A percentile compares a stretch with the other conserved stretches of the same genome.
phyloP scores from a whole-genome alignment of 2,329 filamentous ascomycete genomes.

The Coleophoma crateriformis region DNA sequence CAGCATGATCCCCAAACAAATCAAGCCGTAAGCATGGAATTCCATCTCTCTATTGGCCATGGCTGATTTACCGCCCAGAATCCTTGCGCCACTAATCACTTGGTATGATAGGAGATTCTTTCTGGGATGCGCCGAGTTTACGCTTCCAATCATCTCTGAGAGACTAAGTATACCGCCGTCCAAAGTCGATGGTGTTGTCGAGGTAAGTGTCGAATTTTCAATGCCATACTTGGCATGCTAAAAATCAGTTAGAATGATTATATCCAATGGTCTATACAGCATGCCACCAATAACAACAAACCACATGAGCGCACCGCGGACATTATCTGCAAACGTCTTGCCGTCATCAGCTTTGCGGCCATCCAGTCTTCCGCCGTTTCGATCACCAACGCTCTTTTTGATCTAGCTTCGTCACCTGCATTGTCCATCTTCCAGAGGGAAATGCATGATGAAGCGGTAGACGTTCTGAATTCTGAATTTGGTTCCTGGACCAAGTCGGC shows the following conservation, averaged over 20 bases:
- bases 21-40: constrained; percentile 25
- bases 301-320: constrained; percentile 27
- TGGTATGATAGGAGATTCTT: constrained; percentile 16
- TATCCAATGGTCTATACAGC: constrained; percentile 32
- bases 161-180: constrained; percentile 17
- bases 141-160: constrained; percentile 28
- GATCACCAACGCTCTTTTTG: constrained; percentile 33
- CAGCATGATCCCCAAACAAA: constrained; percentile 22
- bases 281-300: constrained; percentile 29
- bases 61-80: constrained; percentile 11
- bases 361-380: constrained; percentile 33
- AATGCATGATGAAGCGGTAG: constrained; percentile 31
- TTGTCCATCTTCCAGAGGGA: constrained; percentile 24
- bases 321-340: constrained; percentile 23
- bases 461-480: constrained; percentile 22
- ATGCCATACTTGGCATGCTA: background rate
- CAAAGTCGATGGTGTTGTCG: constrained; percentile 14
- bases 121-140: constrained; percentile 22
- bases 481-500: constrained; percentile 34
- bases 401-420: constrained; percentile 29
- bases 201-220: constrained; percentile 10
- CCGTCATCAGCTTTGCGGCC: constrained; percentile 17
- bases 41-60: too few relatives aligned
- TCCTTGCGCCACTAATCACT: constrained; percentile 11
- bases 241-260: constrained; percentile 28